A percentile compares a stretch with the other conserved stretches of the same genome.
phyloP scores from a whole-genome alignment of 1,284 basidiomycete genomes.

The Lentinula novae-zelandiae region DNA sequence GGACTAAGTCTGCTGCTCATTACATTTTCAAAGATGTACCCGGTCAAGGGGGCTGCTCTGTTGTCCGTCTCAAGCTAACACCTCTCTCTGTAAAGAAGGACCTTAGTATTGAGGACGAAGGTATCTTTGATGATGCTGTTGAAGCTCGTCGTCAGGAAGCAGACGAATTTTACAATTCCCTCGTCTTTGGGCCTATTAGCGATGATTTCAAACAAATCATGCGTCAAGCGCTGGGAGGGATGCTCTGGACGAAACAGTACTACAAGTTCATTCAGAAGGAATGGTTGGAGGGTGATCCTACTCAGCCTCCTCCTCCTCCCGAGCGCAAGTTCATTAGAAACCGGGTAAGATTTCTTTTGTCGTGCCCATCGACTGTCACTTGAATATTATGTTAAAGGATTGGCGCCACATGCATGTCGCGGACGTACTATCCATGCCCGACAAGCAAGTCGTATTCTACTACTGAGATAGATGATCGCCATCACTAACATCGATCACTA shows the following conservation, averaged over 20 bases:
- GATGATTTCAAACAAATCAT: constrained; percentile 95
- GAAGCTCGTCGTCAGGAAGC: constrained; percentile 90
- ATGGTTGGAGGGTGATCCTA: constrained; percentile 94
- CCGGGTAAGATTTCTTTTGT: constrained; percentile 42
- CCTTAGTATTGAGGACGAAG: constrained; percentile 82
- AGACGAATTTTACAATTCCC: constrained; percentile 89
- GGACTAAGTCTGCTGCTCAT: constrained; percentile 93
- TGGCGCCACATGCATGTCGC: constrained; percentile 96
- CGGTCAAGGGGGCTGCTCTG: constrained; percentile 88
- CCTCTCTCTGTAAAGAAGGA: constrained; percentile 74
- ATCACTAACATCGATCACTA: constrained; percentile 22
- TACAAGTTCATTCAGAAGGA: constrained; percentile 96
- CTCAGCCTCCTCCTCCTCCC: constrained; percentile 91
- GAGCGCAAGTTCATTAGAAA: constrained; percentile 87
- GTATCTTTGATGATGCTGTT: constrained; percentile 83
- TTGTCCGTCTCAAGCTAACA: constrained; percentile 93
- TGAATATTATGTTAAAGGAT: constrained; percentile 44
- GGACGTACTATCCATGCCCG: constrained; percentile 97
- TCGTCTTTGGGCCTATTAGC: constrained; percentile 79
- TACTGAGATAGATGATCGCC: neutral
- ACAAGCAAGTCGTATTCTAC: constrained; percentile 61
- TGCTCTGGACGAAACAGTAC: constrained; percentile 99
- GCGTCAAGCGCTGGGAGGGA: constrained; percentile 96
- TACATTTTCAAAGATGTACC: constrained; percentile 89
- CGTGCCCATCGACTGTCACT: neutral